Conservation (phyloP, 768 basidiomycete species). For the Lentinula guzmanii region DNA sequence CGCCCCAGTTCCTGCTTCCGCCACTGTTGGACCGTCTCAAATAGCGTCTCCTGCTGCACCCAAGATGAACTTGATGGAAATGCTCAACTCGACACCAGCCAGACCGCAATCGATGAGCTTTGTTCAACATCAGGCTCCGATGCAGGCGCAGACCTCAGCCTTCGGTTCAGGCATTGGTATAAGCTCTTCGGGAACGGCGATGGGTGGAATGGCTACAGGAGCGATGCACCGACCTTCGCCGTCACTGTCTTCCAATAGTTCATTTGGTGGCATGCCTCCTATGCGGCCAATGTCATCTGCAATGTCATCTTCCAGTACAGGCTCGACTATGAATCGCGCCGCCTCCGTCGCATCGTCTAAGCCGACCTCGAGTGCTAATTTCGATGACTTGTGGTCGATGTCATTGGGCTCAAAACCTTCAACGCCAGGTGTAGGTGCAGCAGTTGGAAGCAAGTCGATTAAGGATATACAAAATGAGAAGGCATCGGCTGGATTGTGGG, state of each 20-base stretch:
- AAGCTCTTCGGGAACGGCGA: slow-evolving; percentile 15
- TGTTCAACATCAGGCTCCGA: not conserved
- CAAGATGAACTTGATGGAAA: slow-evolving; percentile 39
- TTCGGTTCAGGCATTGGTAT: slow-evolving; percentile 4
- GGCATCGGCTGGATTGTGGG: slow-evolving; percentile 71
- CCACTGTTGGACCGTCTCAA: slow-evolving; percentile 19
- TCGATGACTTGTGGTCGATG: slow-evolving; percentile 88
- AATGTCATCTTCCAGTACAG: slow-evolving; percentile 14
- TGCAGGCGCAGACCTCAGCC: slow-evolving; percentile 3
- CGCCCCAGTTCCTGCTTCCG: slow-evolving; percentile 35
- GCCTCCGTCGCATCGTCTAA: slow-evolving; percentile 18
- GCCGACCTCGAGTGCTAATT: slow-evolving; percentile 44
- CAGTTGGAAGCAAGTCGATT: slow-evolving; percentile 1
- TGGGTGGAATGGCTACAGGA: slow-evolving; percentile 13
- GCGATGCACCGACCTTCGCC: slow-evolving; percentile 30
- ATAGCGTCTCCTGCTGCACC: slow-evolving; percentile 31
- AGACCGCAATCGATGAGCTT: slow-evolving; percentile 19
- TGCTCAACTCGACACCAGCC: slow-evolving; percentile 33
- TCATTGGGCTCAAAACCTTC: slow-evolving; percentile 55
- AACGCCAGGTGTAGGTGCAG: slow-evolving; percentile 12
- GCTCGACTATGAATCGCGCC: slow-evolving; percentile 9
- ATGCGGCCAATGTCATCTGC: slow-evolving; percentile 18
- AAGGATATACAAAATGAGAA: slow-evolving; percentile 8
- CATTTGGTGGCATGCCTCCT: slow-evolving; percentile 24
- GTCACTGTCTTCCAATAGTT: slow-evolving; percentile 26